Evolutionary conservation across 768 basidiomycete species (phyloP).

Genomic region (Termitomyces bulborhizus): DNA sequence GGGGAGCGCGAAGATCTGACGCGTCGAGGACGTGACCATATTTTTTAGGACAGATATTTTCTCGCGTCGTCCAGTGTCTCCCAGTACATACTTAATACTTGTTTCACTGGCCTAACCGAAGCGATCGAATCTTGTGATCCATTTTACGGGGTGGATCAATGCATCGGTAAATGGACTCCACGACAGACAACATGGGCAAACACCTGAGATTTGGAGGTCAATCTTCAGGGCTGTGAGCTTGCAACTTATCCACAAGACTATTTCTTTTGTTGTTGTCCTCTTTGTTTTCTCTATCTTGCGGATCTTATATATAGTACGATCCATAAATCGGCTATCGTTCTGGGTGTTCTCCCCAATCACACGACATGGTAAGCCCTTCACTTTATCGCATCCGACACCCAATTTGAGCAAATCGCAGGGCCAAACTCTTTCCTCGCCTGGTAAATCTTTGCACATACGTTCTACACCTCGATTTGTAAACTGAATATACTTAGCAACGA

Average conservation of each 20-base stretch:
- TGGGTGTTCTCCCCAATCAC: slow-evolving; percentile 8
- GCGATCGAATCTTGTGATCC: not conserved
- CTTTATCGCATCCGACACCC: slow-evolving; percentile 3
- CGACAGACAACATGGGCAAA: slow-evolving; percentile 23
- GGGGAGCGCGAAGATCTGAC: slow-evolving; percentile 1
- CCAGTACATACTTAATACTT: not conserved
- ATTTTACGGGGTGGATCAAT: not conserved
- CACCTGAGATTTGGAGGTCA: slow-evolving; percentile 15
- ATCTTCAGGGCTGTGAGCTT: slow-evolving; percentile 7
- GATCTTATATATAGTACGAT: slow-evolving; percentile 9
- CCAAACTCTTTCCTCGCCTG: slow-evolving; percentile 80
- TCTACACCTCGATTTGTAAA: slow-evolving; percentile 8
- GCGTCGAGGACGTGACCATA: not conserved
- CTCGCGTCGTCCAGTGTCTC: not conserved
- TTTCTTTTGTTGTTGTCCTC: slow-evolving; percentile 7
- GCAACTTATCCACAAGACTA: slow-evolving; percentile 31
- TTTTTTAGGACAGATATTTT: not conserved
- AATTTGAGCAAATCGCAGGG: slow-evolving; percentile 43
- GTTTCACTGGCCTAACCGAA: not conserved
- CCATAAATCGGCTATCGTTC: slow-evolving; percentile 6
- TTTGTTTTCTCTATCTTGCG: slow-evolving; percentile 19
- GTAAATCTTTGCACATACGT: slow-evolving; percentile 32
- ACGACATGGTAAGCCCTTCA: slow-evolving; percentile 24
- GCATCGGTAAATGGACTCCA: not conserved
- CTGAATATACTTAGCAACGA: slow-evolving; percentile 48